A percentile compares a stretch with the other conserved stretches of the same genome.
Conservation (phyloP, 805 yeast genomes). For the Torulaspora franciscae region DNA sequence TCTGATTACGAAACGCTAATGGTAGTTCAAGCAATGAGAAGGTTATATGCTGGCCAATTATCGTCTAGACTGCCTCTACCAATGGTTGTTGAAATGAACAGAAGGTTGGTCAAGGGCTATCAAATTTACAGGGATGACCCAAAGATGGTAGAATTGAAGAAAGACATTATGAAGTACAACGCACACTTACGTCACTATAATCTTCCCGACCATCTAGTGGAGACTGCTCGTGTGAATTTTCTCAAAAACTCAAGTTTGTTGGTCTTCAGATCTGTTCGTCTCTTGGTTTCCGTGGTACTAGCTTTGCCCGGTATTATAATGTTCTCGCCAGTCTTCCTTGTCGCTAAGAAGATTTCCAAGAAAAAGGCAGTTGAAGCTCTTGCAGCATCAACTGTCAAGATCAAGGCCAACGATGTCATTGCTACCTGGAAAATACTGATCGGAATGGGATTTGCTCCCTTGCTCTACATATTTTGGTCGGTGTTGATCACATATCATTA, state of each 20-base stretch:
- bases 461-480: conserved; percentile 78
- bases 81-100: conserved; percentile 82
- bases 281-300: conserved; percentile 52
- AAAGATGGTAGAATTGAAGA: conserved; percentile 52
- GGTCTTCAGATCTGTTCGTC: conserved; percentile 51
- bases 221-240: conserved; percentile 47
- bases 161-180: conserved; percentile 67
- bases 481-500: conserved; percentile 43
- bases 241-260: conserved; percentile 49
- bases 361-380: conserved; percentile 73
- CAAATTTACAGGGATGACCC: conserved; percentile 68
- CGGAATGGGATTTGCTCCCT: conserved; percentile 83
- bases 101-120: conserved; percentile 81
- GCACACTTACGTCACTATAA: conserved; percentile 65
- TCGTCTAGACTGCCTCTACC: conserved; percentile 71
- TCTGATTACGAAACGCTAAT: conserved; percentile 85
- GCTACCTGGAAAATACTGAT: conserved; percentile 97
- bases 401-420: conserved; percentile 86
- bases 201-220: conserved; percentile 49
- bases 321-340: conserved; percentile 82
- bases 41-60: conserved; percentile 76
- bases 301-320: conserved; percentile 86
- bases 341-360: conserved; percentile 68
- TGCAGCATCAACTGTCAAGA: conserved; percentile 82
- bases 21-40: conserved; percentile 86